phyloP scores from a whole-genome alignment of 2,329 filamentous ascomycete genomes.

The Verticillium nubilum region DNA sequence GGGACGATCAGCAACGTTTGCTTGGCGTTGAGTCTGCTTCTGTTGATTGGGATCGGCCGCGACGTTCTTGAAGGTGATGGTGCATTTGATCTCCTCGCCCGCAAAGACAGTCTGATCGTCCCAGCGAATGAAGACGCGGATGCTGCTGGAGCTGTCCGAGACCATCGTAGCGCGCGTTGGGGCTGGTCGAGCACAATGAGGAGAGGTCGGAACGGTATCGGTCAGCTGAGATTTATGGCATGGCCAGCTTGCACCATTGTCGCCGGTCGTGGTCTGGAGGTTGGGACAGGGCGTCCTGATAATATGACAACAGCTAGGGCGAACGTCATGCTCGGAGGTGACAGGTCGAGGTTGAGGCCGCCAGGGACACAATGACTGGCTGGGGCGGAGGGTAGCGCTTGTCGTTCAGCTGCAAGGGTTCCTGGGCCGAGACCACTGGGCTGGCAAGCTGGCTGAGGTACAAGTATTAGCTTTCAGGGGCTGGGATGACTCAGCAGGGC shows the following conservation, averaged over 20 bases:
- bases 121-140: slow-evolving; percentile 94
- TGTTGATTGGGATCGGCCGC: slow-evolving; percentile 37
- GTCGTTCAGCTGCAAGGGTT: neutral
- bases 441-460: too few species aligned
- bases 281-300: neutral
- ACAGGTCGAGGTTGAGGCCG: neutral
- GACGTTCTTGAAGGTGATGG: slow-evolving; percentile 93
- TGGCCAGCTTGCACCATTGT: neutral
- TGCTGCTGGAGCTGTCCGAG: slow-evolving; percentile 55
- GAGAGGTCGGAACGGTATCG: neutral
- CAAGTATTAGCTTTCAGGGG: neutral
- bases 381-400: neutral
- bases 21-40: slow-evolving; percentile 16
- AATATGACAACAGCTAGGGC: neutral
- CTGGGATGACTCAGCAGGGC: neutral
- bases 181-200: neutral
- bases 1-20: slow-evolving; percentile 9
- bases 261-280: neutral
- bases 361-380: neutral
- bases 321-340: neutral
- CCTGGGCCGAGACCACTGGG: neutral
- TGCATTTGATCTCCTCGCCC: slow-evolving; percentile 92
- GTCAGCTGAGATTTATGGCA: neutral
- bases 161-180: slow-evolving; percentile 34
- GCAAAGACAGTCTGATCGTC: slow-evolving; percentile 92